Conservation (phyloP, 2,329 filamentous ascomycete genomes). For the Diaporthe aspalathi region DNA sequence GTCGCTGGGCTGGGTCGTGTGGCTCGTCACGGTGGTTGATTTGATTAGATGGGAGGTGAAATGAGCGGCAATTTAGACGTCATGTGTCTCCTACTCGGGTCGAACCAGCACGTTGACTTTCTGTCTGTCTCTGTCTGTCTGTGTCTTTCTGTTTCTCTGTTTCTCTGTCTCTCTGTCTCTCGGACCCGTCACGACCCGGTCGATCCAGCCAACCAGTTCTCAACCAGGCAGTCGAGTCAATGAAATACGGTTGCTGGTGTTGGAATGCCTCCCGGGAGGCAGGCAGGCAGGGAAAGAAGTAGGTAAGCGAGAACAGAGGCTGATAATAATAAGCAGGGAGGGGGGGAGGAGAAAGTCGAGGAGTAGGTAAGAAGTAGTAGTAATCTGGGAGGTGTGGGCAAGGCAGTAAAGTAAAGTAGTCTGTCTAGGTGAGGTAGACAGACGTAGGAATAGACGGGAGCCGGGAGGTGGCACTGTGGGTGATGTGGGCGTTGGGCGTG, state of each 20-base stretch:
- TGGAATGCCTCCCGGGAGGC: background rate
- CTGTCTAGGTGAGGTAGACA: background rate
- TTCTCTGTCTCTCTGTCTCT: too few species aligned
- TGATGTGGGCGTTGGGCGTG: too few species aligned
- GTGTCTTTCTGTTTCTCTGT: too few species aligned
- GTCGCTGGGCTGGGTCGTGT: background rate
- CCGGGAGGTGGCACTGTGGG: constrained; percentile 4
- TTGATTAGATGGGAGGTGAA: constrained; percentile 32
- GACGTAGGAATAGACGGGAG: constrained; percentile 1
- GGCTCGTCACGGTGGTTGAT: constrained; percentile 23
- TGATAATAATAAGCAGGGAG: background rate
- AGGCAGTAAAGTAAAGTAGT: background rate
- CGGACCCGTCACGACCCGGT: background rate
- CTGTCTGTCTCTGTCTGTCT: too few species aligned
- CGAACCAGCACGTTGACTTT: background rate
- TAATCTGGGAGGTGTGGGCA: background rate
- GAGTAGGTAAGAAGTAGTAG: background rate
- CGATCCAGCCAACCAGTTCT: constrained; percentile 3
- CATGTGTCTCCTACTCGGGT: constrained; percentile 26
- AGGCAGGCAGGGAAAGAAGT: background rate
- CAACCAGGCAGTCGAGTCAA: background rate
- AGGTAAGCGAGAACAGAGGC: background rate
- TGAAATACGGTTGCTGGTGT: background rate
- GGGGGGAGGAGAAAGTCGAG: background rate
- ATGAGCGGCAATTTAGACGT: constrained; percentile 31